These are phyloP conservation scores for Russula virescens DNA, from an alignment of 768 basidiomycete species.

Conservation along the genomic window DNA sequence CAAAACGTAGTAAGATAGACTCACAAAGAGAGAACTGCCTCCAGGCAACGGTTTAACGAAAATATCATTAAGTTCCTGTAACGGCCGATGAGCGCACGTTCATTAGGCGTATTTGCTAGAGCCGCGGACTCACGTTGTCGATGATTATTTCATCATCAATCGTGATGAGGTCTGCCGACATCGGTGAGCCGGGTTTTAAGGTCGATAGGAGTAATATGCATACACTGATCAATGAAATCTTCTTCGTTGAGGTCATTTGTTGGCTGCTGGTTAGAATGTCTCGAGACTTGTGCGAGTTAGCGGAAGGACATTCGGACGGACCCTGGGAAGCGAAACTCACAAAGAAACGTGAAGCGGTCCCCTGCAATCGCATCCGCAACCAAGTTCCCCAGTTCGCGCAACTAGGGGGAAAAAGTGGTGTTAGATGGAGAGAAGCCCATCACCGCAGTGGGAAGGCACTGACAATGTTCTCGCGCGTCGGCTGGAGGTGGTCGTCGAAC, in stretches of 20 bases:
- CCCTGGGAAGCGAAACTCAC: constrained; percentile 19
- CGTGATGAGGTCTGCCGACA: constrained; percentile 15
- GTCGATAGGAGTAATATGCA: neutral
- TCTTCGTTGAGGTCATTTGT: constrained; percentile 17
- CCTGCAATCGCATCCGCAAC: constrained; percentile 24
- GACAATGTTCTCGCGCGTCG: constrained; percentile 20
- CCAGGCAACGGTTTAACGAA: constrained; percentile 25
- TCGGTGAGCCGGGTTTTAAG: neutral
- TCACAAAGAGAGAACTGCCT: constrained; percentile 22
- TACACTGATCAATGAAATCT: constrained; percentile 19
- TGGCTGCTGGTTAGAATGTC: constrained; percentile 19
- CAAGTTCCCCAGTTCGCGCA: constrained; percentile 21
- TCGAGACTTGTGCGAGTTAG: neutral
- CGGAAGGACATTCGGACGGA: neutral
- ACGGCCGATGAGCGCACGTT: neutral
- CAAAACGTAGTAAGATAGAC: neutral
- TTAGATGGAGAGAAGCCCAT: neutral
- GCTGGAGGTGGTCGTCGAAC: constrained; percentile 12
- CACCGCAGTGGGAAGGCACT: neutral
- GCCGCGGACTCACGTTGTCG: constrained; percentile 23
- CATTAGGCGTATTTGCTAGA: neutral
- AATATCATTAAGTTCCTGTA: constrained; percentile 24
- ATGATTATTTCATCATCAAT: constrained; percentile 23
- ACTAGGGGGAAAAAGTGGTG: neutral
- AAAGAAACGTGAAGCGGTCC: constrained; percentile 28